These are phyloP conservation scores for Leptographium procerum DNA, from an alignment of 2,329 filamentous ascomycete species.

Conservation along the genomic window DNA sequence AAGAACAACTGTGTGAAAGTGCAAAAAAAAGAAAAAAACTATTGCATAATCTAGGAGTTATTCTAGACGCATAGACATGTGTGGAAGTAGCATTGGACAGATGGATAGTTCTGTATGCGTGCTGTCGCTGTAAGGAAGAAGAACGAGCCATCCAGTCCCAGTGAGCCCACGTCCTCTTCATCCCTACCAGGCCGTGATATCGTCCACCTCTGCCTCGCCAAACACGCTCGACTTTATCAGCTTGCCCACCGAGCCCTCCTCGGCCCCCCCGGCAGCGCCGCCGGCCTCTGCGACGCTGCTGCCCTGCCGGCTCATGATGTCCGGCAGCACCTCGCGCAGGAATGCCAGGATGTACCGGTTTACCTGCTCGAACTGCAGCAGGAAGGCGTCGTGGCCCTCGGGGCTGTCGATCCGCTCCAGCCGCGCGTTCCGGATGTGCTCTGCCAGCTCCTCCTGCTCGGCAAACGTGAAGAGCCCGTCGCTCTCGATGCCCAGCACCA, in stretches of 20 bases:
- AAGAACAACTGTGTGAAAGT: too few species aligned
- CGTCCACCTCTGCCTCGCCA: conserved; percentile 89
- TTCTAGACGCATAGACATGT: too few species aligned
- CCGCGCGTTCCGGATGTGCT: conserved; percentile 63
- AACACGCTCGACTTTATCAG: conserved; percentile 83
- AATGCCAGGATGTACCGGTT: conserved; percentile 81
- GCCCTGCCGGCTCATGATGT: conserved; percentile 61
- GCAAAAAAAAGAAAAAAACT: too few species aligned
- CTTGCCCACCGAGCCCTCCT: conserved; percentile 40
- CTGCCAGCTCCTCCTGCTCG: conserved; percentile 86
- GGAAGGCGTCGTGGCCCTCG: conserved; percentile 92
- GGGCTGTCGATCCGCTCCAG: conserved; percentile 84
- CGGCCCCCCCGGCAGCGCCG: conserved; percentile 33
- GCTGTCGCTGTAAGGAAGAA: background rate
- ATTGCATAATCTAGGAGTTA: too few species aligned
- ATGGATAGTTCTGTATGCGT: background rate
- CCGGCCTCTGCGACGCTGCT: background rate
- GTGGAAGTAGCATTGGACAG: background rate
- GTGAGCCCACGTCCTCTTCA: background rate
- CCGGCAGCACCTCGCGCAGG: conserved; percentile 67
- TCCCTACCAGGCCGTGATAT: conserved; percentile 79
- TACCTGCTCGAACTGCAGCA: conserved; percentile 95
- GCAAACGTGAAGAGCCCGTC: conserved; percentile 96
- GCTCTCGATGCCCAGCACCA: conserved; percentile 89
- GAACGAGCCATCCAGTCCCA: too few species aligned